Base-by-base conservation (phyloP, 108 stramenopile species). In the Conticribra guillardii region DNA sequence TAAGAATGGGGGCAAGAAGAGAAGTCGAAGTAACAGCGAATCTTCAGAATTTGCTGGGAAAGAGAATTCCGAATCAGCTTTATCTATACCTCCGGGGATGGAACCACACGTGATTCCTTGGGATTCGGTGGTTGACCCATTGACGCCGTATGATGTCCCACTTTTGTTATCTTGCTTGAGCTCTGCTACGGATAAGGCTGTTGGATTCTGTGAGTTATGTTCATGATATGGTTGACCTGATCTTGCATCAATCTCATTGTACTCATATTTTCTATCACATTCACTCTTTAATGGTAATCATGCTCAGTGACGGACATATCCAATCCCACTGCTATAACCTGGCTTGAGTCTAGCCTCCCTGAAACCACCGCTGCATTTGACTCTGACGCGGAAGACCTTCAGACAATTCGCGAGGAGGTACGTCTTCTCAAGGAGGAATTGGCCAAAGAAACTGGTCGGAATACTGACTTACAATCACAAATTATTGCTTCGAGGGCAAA, bases 111-210 rank as follows among this genome's bases (percentile, higher is more conserved):
- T 85, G 32, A 71, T 84, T 22, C 76, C 81, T 5, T 95, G 93
- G 89, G 70, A 79, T 56, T 89, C 81, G 44, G 66, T 66, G 33
- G 76, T 64, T 2, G 81, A 87, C 37, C 91, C 95, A 19, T 61
- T 71, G 59, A 89, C 91, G 11, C 95, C 95, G 1, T 80, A 81
- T 33, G 93, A 86, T 17, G 75, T 94, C 53, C 91, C 95, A 1
- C 53, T 94, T 28, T 58, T 89, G 5, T 58, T 93, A 24, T 90
- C 88, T 21, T 84, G 81, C 22, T 55, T 92, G 53, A 84, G 84
- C 50, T 66, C 80, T 30, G 76, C 74, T 15, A 86, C 91, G 11
- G 92, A 87, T 47, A 70, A 73, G 51, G 85, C 79, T 19, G 86
- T 79, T 30, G 90, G 85, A 11, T 92, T 79, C 75, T 65, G 83